phyloP scores from a whole-genome alignment of 805 yeast species.

The Saccharomycopsis malanga region DNA sequence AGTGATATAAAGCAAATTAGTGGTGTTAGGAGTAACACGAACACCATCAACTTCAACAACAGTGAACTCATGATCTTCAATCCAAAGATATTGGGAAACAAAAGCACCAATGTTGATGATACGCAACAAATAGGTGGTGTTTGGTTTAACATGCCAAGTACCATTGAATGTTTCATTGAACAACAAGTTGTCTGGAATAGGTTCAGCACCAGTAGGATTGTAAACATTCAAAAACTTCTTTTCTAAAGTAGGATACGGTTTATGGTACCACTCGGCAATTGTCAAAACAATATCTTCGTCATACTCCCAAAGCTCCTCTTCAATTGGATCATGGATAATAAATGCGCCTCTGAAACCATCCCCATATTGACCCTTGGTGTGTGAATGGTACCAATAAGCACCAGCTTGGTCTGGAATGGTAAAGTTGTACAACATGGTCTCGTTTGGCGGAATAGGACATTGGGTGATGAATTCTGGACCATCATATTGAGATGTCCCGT shows the following conservation, averaged over 20 bases:
- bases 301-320: constrained; percentile 48
- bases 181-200: constrained; percentile 76
- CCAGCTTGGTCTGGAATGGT: constrained; percentile 79
- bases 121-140: constrained; percentile 76
- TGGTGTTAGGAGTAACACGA: constrained; percentile 65
- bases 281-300: constrained; percentile 72
- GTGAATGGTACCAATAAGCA: constrained; percentile 97
- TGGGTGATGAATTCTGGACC: constrained; percentile 87
- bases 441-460: constrained; percentile 85
- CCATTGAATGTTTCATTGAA: constrained; percentile 75
- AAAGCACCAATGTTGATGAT: constrained; percentile 85
- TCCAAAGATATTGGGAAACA: constrained; percentile 79
- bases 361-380: constrained; percentile 81
- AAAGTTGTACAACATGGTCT: constrained; percentile 74
- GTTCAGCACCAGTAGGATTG: constrained; percentile 98
- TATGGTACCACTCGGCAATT: constrained; percentile 87
- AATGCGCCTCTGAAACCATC: constrained; percentile 86
- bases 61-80: constrained; percentile 82
- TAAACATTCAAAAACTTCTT: constrained; percentile 54
- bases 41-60: constrained; percentile 92
- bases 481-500: constrained; percentile 72
- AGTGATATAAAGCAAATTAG: constrained; percentile 68
- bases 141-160: constrained; percentile 76
- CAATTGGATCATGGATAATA: constrained; percentile 60
- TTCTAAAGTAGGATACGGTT: constrained; percentile 39